Base-by-base conservation (phyloP, 805 yeast species). In the Wickerhamomyces bovis region DNA sequence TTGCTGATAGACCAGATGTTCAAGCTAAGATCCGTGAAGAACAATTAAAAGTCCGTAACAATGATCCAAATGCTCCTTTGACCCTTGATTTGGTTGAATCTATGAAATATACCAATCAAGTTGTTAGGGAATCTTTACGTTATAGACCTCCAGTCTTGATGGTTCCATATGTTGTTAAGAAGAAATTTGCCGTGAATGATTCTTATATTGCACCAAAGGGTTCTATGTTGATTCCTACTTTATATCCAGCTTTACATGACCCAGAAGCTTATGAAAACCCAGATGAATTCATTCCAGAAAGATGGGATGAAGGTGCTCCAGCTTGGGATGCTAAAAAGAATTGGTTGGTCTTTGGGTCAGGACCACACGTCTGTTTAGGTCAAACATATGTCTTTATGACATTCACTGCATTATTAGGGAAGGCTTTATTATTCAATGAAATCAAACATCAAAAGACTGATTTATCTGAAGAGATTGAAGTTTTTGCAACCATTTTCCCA, bases 401-500 rank as follows among this genome's bases (percentile, higher is more conserved):
- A 51, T 86, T 94, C 67, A 82, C 95, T 15, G 89, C 86, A 30
- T 74, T 92, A 75, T 78, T 94, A 62, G 99, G 99, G 63, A 94
- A 94, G 69, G 89, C 89, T 46, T 79, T 88, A 21, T 67, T 94
- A 78, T 70, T 77, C 57, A 76, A 89, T 45, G 90, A 94, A 66
- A 80, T 94, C 71, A 69, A 77, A 49, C 99, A 94, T 66, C 76
- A 81, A 54, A 80, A 84, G 41, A 94, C 99, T 21, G 85, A 83
- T 38, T 72, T 83, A 56, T 82, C 92, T 56, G 99, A 94, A 71
- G 83, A 89, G 62, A 89, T 94, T 62, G 87, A 89, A 63, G 98
- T 94, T 36, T 94, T 94, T 65, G 99, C 99, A 23, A 94, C 99
- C 18, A 89, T 94, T 64, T 94, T 94, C 85, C 99, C 99, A 23